These are phyloP conservation scores for Parathielavia hyrcaniae DNA, from an alignment of 495 filamentous ascomycete genomes.

Conservation along the genomic window DNA sequence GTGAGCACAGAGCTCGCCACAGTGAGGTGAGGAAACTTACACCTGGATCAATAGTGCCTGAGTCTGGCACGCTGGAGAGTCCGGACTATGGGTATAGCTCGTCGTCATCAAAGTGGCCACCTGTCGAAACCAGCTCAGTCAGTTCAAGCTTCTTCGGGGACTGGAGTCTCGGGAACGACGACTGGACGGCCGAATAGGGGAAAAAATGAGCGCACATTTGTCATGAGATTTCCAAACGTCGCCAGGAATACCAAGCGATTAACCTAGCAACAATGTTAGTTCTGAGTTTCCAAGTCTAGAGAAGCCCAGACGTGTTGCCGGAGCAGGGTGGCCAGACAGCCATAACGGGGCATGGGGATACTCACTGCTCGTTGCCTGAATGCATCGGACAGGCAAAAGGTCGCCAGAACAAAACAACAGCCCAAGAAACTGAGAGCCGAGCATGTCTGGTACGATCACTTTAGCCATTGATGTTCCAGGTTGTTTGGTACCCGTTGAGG, in stretches of 20 bases:
- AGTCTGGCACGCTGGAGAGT: slow-evolving; percentile 59
- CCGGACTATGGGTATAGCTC: slow-evolving; percentile 43
- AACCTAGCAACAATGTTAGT: slow-evolving; percentile 29
- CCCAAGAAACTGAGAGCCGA: slow-evolving; percentile 68
- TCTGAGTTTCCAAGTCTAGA: no score
- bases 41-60: slow-evolving; percentile 69
- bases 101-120: slow-evolving; percentile 68
- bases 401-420: slow-evolving; percentile 65
- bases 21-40: slow-evolving; percentile 40
- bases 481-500: no score
- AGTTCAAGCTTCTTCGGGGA: no score
- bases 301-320: no score
- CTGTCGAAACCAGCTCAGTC: no score
- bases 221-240: slow-evolving; percentile 74
- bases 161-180: no score
- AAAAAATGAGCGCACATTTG: slow-evolving; percentile 42
- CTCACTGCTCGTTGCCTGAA: slow-evolving; percentile 64
- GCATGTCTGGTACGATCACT: slow-evolving; percentile 33
- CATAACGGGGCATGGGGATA: no score
- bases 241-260: slow-evolving; percentile 83
- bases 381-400: slow-evolving; percentile 54
- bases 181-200: no score
- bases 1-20: neutral
- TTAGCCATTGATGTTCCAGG: no score
- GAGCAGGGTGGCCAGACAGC: no score